phyloP scores from a whole-genome alignment of 495 filamentous ascomycete species.

The Hypoxylon cercidicola region DNA sequence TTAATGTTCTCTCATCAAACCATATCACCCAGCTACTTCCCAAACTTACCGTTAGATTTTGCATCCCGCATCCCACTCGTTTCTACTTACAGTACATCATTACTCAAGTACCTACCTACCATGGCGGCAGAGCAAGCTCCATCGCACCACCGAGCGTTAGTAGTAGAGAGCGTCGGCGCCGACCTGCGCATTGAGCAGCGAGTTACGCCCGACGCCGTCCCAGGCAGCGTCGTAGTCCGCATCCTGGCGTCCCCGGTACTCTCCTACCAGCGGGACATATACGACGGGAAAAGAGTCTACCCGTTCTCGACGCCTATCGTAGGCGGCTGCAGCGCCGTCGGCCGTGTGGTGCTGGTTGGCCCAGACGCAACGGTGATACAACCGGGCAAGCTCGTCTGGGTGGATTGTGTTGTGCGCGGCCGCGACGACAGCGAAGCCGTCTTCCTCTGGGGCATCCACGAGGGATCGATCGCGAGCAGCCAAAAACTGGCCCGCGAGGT shows the following conservation, averaged over 20 bases:
- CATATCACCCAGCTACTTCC: too few relatives aligned
- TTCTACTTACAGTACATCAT: too few relatives aligned
- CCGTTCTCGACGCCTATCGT: constrained; percentile 40
- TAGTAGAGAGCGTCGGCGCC: constrained; percentile 4
- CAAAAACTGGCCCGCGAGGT: constrained; percentile 42
- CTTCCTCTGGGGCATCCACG: constrained; percentile 50
- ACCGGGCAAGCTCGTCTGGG: constrained; percentile 58
- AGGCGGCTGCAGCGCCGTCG: constrained; percentile 52
- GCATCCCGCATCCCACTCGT: too few relatives aligned
- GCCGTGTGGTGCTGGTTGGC: constrained; percentile 57
- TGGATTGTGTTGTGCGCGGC: constrained; percentile 53
- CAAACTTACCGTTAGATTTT: too few relatives aligned
- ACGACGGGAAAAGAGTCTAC: constrained; percentile 46
- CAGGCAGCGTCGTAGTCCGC: constrained; percentile 48
- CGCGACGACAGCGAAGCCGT: constrained; percentile 55
- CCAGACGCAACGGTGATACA: constrained; percentile 55
- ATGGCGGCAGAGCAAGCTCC: too few relatives aligned
- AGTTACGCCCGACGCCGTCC: constrained; percentile 43
- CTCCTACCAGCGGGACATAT: constrained; percentile 47
- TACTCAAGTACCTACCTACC: too few relatives aligned
- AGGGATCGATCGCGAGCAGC: constrained; percentile 33
- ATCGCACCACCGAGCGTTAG: neutral
- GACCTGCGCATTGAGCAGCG: constrained; percentile 44
- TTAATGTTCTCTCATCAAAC: too few relatives aligned
- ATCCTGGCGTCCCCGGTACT: constrained; percentile 43